These are phyloP conservation scores for Parachlorella kessleri DNA, from an alignment of 139 green algal genomes.

Conservation along the genomic window DNA sequence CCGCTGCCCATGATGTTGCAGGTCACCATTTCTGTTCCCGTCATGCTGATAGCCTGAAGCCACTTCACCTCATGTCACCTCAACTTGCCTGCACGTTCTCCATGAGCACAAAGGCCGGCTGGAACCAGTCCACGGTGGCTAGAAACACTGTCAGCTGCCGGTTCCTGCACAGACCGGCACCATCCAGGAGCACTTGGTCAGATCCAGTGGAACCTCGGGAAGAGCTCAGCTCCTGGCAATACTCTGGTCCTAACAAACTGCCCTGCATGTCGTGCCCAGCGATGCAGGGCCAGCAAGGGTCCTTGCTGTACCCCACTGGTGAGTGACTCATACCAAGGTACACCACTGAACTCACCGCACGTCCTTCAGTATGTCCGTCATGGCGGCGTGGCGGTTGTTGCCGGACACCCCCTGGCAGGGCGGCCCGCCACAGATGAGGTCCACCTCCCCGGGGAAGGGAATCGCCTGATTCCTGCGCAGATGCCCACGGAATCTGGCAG, in stretches of 20 bases:
- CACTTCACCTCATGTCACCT: no score
- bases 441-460: conserved; percentile 61
- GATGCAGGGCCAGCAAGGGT: no score
- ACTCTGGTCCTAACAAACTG: no score
- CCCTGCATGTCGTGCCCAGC: no score
- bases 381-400: conserved; percentile 67
- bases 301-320: no score
- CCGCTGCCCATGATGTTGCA: no score
- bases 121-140: conserved; percentile 53
- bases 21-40: no score
- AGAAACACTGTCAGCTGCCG: conserved; percentile 63
- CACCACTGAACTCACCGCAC: conserved; percentile 33
- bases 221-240: no score
- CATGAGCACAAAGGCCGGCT: conserved; percentile 70
- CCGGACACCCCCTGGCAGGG: conserved; percentile 82
- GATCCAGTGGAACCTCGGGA: no score
- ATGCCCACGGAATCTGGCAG: conserved; percentile 20
- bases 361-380: conserved; percentile 55
- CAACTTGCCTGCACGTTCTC: conserved; percentile 71
- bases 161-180: conserved; percentile 68
- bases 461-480: conserved; percentile 19
- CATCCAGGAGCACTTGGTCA: no score
- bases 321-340: no score
- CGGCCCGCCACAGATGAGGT: conserved; percentile 75
- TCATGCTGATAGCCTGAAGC: no score